Base-by-base conservation (phyloP, 1,284 basidiomycete genomes). In the Tilletia caries region DNA sequence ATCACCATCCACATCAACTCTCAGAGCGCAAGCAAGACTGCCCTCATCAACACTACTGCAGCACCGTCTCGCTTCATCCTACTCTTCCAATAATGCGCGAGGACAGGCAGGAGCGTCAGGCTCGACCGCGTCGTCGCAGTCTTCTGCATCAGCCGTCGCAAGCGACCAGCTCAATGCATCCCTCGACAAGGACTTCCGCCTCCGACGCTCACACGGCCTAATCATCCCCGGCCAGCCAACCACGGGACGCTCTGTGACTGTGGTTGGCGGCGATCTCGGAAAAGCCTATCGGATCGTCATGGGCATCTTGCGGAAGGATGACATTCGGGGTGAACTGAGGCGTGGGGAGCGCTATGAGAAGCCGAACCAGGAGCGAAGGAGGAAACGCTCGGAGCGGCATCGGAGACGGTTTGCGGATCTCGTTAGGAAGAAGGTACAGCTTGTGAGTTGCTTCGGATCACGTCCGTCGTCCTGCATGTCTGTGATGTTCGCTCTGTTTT, bases 391-490 rank as follows among this genome's bases (percentile, higher is more conserved):
- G 46, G 81, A 82, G 66, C 71, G 81, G 12, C 81, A 82, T 65
- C 72, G 81, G 41, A 75, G 80, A 41, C 73, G 81, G 62, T 82
- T 82, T 44, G 79, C 78, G 0, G 80, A 82, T 54, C 76, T 81
- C 76, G 75, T 82, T 34, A 72, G 79, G 68, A 73, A 75, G 66
- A 82, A 82, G 73, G 80, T 82, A 13, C 80, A 82, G 66, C 68
- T 82, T 62, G 81, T 79, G 60, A 69, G 77, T 78, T 34, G 33
- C 64, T 29, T 32, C 6, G 54, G 4, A 23, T 27, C 29, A 29
- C 27, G 54, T 18, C 54, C 25, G 23, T 25, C 10, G 13, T 52
- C 50, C 8, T 6, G 8, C 23, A 10, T 50, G n/a, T 23, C 20
- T 20, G 8, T 50, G n/a, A 50, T 8, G 48, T 23, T 54, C 25